A percentile compares a stretch with the other conserved stretches of the same genome.
Conservation (phyloP, 148 eudicot species). For the Heliosperma pusillum region DNA sequence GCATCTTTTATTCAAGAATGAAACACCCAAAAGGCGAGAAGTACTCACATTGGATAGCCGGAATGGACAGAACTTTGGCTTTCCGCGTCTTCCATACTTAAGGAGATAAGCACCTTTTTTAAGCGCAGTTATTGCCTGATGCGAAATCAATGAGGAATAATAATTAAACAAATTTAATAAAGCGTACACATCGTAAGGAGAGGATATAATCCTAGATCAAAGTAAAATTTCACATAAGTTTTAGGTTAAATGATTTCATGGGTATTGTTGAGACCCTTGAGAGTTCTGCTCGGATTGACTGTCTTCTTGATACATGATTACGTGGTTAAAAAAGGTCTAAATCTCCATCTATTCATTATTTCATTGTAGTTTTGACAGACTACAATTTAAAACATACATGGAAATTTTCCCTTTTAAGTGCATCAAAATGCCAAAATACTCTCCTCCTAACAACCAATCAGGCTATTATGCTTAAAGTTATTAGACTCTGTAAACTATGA, state of each 20-base stretch:
- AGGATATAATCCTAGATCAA: slow-evolving; percentile 12
- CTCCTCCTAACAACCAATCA: background rate
- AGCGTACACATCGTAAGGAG: slow-evolving; percentile 13
- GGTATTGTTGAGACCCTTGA: background rate
- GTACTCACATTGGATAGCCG: slow-evolving; percentile 78
- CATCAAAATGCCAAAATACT: too few relatives aligned
- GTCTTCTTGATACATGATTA: background rate
- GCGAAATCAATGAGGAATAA: slow-evolving; percentile 24
- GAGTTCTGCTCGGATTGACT: background rate
- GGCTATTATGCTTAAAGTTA: background rate
- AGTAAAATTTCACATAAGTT: background rate
- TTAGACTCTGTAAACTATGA: background rate
- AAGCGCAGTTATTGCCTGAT: slow-evolving; percentile 88
- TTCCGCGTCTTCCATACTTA: slow-evolving; percentile 91
- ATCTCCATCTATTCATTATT: background rate
- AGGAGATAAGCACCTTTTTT: slow-evolving; percentile 85
- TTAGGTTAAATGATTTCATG: background rate
- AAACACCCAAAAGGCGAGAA: background rate
- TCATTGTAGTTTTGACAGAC: background rate
- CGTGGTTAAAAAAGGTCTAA: background rate
- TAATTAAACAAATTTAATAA: slow-evolving; percentile 7
- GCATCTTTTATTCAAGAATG: background rate
- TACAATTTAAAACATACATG: too few relatives aligned
- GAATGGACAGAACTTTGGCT: slow-evolving; percentile 88
- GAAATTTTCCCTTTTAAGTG: too few relatives aligned